Evolutionary conservation across 2,329 filamentous ascomycete species (phyloP), one percentile per base, ranked within the genome.

Genomic region (Cytospora paraplurivora): DNA sequence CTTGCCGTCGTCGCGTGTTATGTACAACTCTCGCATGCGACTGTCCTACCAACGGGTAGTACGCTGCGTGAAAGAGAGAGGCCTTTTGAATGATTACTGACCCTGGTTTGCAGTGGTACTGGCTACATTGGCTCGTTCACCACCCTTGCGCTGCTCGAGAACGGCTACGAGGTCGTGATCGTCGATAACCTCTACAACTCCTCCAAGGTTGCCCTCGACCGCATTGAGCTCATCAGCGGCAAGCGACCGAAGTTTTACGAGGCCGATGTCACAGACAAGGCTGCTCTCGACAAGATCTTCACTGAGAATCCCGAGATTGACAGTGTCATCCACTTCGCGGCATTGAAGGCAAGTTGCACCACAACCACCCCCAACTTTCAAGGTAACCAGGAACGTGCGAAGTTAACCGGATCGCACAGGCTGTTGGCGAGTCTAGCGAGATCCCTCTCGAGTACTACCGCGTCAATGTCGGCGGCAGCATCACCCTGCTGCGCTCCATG

Each of bases 61-160:
- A 21, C 12, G 50, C 32, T 15, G 33, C 19, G n/a, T 19, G 6
- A 10, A 21, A 11, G 19, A 19, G 8, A 21, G 13, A 32, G 13
- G 2, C 11, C 15, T 13, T 34, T 4, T 27, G 27, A 44, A 38
- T 27, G 50, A 59, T 65, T 56, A 66, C 69, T 73, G 64, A 71
- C 68, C 57, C 67, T 68, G 71, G 71, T 69, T 70, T 71, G 65
- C 76, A 97, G 95, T 85, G 95, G 95, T 74, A 97, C 93, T 69
- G 95, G 95, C 81, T 99, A 99, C 84, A 99, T 99, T 78, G 95
- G 95, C 76, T 98, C 94, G 57, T 98, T 98, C 84, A 99, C 95
- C 67, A 83, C 91, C 62, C 88, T 99, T 58, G 89, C 93, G 60
- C 91, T 99, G 33, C 91, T 99, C 70, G 85, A 97, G 75, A 91